phyloP scores from a whole-genome alignment of 2,329 filamentous ascomycete species.

The Cryphonectria naterciae region DNA sequence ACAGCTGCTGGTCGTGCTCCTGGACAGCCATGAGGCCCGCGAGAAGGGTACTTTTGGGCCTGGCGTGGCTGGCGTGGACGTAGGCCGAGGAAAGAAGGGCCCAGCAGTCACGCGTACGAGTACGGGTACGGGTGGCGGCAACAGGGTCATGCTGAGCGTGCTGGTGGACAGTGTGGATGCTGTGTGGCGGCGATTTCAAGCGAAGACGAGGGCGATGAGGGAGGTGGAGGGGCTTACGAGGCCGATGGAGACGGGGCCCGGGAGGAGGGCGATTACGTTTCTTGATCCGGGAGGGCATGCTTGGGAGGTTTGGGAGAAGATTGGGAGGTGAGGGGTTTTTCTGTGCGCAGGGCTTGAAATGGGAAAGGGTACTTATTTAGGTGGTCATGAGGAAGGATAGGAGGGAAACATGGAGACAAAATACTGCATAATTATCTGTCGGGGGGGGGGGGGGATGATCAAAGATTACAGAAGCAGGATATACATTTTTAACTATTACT shows the following conservation, averaged over 20 bases:
- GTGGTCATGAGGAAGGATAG: background rate
- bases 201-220: background rate
- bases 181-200: slow-evolving; percentile 10
- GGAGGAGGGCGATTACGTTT: slow-evolving; percentile 8
- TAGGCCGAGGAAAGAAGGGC: background rate
- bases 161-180: slow-evolving; percentile 9
- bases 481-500: too few relatives aligned
- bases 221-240: background rate
- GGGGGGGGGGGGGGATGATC: too few relatives aligned
- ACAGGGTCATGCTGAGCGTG: slow-evolving; percentile 19
- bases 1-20: slow-evolving; percentile 10
- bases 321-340: background rate
- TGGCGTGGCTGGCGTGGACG: background rate
- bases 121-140: too few relatives aligned
- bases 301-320: slow-evolving; percentile 15
- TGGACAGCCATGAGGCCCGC: background rate
- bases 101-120: background rate
- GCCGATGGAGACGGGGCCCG: background rate
- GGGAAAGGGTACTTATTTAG: background rate
- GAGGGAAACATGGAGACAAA: background rate
- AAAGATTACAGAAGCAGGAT: background rate
- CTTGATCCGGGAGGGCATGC: slow-evolving; percentile 16
- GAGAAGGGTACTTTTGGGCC: background rate
- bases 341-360: background rate
- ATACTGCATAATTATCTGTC: too few relatives aligned